These are phyloP conservation scores for Beauveria brongniartii DNA, from an alignment of 2,329 filamentous ascomycete species.

Conservation along the genomic window DNA sequence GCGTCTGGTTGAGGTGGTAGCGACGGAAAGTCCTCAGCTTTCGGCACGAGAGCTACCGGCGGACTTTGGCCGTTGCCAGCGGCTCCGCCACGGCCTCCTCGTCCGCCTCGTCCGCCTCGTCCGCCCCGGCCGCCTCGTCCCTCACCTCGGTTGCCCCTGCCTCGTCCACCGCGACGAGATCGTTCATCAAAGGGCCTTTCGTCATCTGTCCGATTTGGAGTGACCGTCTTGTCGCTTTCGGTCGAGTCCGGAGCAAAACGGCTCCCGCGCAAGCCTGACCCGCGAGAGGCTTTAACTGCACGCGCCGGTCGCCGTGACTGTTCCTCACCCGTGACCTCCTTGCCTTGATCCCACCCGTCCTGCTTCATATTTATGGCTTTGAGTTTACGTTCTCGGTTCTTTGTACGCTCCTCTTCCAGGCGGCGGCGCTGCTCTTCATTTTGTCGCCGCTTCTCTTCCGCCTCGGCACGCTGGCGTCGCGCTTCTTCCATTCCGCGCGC, in stretches of 20 bases:
- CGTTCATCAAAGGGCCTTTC: conserved; percentile 26
- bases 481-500: conserved; percentile 49
- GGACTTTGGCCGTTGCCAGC: conserved; percentile 12
- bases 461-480: conserved; percentile 41
- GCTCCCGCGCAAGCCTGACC: conserved; percentile 31
- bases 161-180: conserved; percentile 25
- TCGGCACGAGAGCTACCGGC: conserved; percentile 17
- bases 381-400: conserved; percentile 53
- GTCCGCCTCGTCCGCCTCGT: conserved; percentile 23
- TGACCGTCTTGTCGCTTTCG: conserved; percentile 23
- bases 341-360: conserved; percentile 52
- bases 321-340: conserved; percentile 36
- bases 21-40: conserved; percentile 28
- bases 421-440: conserved; percentile 43
- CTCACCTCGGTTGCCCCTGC: conserved; percentile 24
- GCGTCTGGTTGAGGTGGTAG: conserved; percentile 20
- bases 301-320: conserved; percentile 33
- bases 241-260: conserved; percentile 32
- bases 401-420: conserved; percentile 51
- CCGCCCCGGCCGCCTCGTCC: conserved; percentile 20
- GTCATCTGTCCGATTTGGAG: conserved; percentile 23
- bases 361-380: conserved; percentile 48
- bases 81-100: conserved; percentile 24
- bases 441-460: conserved; percentile 42
- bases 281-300: conserved; percentile 30